A percentile compares a stretch with the other conserved stretches of the same genome.
These are phyloP conservation scores for Thielaviopsis ethacetica DNA, from an alignment of 2,329 filamentous ascomycete species.

Conservation along the genomic window DNA sequence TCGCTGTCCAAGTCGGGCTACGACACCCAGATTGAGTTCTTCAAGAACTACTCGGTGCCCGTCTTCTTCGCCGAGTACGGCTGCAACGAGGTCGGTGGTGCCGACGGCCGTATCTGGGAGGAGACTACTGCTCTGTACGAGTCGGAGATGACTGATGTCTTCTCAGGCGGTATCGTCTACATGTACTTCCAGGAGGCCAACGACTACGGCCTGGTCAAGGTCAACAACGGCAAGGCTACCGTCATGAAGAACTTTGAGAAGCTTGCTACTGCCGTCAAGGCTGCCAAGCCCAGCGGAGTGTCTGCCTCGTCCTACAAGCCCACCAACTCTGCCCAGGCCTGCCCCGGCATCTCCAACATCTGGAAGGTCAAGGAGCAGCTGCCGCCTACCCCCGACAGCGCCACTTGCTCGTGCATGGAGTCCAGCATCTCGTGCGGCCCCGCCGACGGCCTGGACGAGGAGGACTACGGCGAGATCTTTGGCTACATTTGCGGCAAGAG, in stretches of 20 bases:
- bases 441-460: conserved; percentile 34
- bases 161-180: conserved; percentile 95
- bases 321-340: conserved; percentile 48
- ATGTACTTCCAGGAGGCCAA: conserved; percentile 93
- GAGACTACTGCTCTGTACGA: conserved; percentile 75
- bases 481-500: conserved; percentile 50
- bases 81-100: conserved; percentile 55
- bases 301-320: conserved; percentile 52
- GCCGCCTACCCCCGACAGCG: conserved; percentile 63
- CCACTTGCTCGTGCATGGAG: conserved; percentile 78
- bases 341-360: conserved; percentile 45
- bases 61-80: conserved; percentile 99
- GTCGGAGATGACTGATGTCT: conserved; percentile 64
- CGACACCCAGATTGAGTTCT: conserved; percentile 68
- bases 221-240: conserved; percentile 41
- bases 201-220: conserved; percentile 64
- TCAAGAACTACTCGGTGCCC: conserved; percentile 75
- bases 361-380: conserved; percentile 60
- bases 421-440: conserved; percentile 56
- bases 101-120: conserved; percentile 58
- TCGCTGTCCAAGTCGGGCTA: conserved; percentile 64
- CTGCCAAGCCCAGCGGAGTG: conserved; percentile 49
- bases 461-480: conserved; percentile 55
- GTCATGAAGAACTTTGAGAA: conserved; percentile 60
- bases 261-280: conserved; percentile 53